phyloP scores from a whole-genome alignment of 1,284 basidiomycete species.

The Fistulinella staudtii region DNA sequence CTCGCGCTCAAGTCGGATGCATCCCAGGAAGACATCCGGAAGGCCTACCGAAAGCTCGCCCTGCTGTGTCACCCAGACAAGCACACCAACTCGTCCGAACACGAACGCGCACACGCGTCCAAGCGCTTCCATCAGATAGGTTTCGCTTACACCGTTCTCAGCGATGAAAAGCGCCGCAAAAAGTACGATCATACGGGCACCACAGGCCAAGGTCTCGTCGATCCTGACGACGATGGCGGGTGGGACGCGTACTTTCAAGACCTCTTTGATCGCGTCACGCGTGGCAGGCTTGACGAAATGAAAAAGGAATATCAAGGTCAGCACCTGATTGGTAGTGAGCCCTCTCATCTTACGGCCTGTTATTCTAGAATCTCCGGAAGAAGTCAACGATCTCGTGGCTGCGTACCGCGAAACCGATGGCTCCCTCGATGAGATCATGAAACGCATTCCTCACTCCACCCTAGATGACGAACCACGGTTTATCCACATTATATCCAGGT shows the following conservation, averaged over 20 bases:
- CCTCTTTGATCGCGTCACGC: slow-evolving; percentile 83
- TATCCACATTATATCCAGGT: slow-evolving; percentile 60
- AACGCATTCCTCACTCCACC: slow-evolving; percentile 79
- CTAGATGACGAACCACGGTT: slow-evolving; percentile 82
- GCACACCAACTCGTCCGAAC: slow-evolving; percentile 60
- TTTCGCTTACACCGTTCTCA: slow-evolving; percentile 84
- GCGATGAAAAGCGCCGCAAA: slow-evolving; percentile 70
- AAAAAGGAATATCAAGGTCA: slow-evolving; percentile 87
- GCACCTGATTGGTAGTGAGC: neutral
- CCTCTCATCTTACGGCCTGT: slow-evolving; percentile 2
- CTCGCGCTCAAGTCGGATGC: slow-evolving; percentile 56
- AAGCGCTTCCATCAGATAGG: slow-evolving; percentile 85
- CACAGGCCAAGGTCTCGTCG: slow-evolving; percentile 73
- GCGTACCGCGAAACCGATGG: slow-evolving; percentile 71
- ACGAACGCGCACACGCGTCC: slow-evolving; percentile 59
- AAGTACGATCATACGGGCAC: slow-evolving; percentile 81
- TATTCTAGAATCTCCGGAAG: slow-evolving; percentile 73
- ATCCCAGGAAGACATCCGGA: slow-evolving; percentile 67
- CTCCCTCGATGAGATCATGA: slow-evolving; percentile 75
- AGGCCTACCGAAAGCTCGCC: slow-evolving; percentile 81
- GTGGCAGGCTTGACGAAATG: slow-evolving; percentile 83
- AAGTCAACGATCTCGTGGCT: slow-evolving; percentile 69
- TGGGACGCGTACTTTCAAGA: slow-evolving; percentile 94
- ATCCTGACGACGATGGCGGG: slow-evolving; percentile 69
- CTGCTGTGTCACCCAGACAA: slow-evolving; percentile 88